A percentile compares a stretch with the other conserved stretches of the same genome.
Conservation (phyloP, 164 flowering plant species). For the Chloranthus sessilifolius region DNA sequence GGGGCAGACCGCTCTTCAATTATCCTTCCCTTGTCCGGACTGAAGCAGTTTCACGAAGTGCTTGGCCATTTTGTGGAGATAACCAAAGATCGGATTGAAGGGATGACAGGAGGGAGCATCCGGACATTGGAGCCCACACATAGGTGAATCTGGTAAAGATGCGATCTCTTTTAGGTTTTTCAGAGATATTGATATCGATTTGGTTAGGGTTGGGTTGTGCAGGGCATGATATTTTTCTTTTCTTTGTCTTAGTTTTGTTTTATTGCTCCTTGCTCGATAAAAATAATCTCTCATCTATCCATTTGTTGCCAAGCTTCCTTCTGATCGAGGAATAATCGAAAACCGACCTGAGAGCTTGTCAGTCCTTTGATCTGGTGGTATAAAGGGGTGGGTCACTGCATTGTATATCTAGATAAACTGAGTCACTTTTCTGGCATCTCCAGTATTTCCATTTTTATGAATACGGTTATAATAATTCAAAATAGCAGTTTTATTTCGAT, state of each 20-base stretch:
- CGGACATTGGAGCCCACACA: conserved; percentile 77
- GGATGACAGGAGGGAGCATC: conserved; percentile 72
- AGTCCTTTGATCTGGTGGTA: background rate
- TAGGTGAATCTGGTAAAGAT: conserved; percentile 47
- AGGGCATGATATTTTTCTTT: conserved; percentile 1
- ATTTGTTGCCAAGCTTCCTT: conserved; percentile 4
- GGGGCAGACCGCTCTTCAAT: conserved; percentile 93
- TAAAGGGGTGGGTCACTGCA: background rate
- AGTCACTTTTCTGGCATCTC: too few relatives aligned
- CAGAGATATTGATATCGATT: background rate
- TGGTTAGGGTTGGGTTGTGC: background rate
- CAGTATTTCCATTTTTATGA: too few relatives aligned
- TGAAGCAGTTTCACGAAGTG: conserved; percentile 82
- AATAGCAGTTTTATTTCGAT: too few relatives aligned
- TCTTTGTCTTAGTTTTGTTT: too few relatives aligned
- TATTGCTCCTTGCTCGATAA: background rate
- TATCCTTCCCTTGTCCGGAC: conserved; percentile 81
- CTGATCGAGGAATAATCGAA: background rate
- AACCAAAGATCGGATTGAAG: conserved; percentile 77
- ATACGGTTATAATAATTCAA: too few relatives aligned
- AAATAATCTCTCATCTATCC: background rate
- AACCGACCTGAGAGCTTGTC: background rate
- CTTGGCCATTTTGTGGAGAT: conserved; percentile 89
- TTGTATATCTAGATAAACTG: too few relatives aligned
- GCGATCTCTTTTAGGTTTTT: background rate